Conservation (phyloP, 176 grass and related monocot species). For the Oryza punctata region DNA sequence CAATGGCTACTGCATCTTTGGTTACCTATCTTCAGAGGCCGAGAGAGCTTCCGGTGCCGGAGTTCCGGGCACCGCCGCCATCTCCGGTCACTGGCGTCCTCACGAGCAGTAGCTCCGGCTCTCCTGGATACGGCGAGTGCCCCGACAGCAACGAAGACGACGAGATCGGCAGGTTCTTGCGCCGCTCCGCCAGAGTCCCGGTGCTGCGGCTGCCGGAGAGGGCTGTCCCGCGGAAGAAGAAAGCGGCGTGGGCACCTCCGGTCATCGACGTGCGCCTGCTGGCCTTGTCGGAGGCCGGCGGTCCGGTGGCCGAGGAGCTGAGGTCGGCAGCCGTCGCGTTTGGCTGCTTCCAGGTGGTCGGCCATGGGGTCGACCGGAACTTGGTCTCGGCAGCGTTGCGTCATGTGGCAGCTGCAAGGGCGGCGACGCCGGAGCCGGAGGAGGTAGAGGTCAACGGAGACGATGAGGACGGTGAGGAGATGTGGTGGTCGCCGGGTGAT, state of each 20-base stretch:
- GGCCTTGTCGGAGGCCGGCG: not conserved
- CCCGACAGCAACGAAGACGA: constrained; percentile 47
- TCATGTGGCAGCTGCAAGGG: not conserved
- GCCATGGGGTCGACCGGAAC: constrained; percentile 50
- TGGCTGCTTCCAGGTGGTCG: constrained; percentile 64
- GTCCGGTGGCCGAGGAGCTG: constrained; percentile 17
- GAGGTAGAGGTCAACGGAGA: constrained; percentile 27
- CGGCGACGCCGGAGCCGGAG: not conserved
- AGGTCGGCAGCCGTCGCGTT: constrained; percentile 53
- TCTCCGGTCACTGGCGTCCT: constrained; percentile 59
- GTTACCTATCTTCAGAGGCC: constrained; percentile 37
- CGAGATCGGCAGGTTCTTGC: constrained; percentile 58
- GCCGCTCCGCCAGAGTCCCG: constrained; percentile 47
- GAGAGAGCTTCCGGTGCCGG: constrained; percentile 41
- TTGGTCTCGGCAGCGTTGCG: constrained; percentile 29
- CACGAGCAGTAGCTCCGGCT: constrained; percentile 34
- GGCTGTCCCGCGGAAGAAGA: constrained; percentile 41
- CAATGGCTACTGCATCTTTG: constrained; percentile 37
- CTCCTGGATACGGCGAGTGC: constrained; percentile 30
- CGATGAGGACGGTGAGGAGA: constrained; percentile 47
- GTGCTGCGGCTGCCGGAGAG: constrained; percentile 59
- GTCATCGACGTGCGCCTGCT: constrained; percentile 55
- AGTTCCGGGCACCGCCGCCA: constrained; percentile 71
- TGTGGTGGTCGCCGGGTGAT: constrained; percentile 48
- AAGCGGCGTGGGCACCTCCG: constrained; percentile 38